These are phyloP conservation scores for Emmonsiellopsis sp. DNA, from an alignment of 2,329 filamentous ascomycete species.

Conservation along the genomic window DNA sequence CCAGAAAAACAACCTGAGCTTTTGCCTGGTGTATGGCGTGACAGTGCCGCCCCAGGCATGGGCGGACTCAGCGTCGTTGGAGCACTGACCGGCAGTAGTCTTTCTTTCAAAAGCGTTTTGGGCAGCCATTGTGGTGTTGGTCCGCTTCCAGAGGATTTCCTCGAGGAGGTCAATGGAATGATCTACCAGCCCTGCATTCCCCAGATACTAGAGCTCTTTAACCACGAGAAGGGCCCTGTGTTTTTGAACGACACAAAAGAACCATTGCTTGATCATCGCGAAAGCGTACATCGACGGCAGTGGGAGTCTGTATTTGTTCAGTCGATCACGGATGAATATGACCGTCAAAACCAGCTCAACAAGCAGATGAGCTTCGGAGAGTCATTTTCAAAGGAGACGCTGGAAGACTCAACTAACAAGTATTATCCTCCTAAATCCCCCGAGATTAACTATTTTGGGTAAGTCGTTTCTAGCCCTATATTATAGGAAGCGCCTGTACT, in stretches of 20 bases:
- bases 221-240: conserved; percentile 13
- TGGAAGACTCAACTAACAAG: conserved; percentile 20
- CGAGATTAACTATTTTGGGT: conserved; percentile 37
- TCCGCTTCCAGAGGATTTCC: conserved; percentile 21
- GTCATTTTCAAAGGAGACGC: conserved; percentile 20
- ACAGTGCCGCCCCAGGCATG: conserved; percentile 17
- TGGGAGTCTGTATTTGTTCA: conserved; percentile 24
- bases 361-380: conserved; percentile 28
- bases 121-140: conserved; percentile 23
- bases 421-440: conserved; percentile 21
- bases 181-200: conserved; percentile 25
- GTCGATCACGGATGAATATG: conserved; percentile 22
- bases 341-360: conserved; percentile 20
- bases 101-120: conserved; percentile 24
- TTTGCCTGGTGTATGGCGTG: conserved; percentile 12
- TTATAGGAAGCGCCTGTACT: not conserved
- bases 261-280: conserved; percentile 1
- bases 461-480: conserved; percentile 10
- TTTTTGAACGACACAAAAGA: not conserved
- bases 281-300: conserved; percentile 14
- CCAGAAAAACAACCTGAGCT: conserved; percentile 3
- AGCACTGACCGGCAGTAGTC: conserved; percentile 19
- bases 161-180: conserved; percentile 19
- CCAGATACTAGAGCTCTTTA: conserved; percentile 24
- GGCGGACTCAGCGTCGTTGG: conserved; percentile 23